Base-by-base conservation (phyloP, 371 early-diverging fungal genomes). In the Mortierella sp. region DNA sequence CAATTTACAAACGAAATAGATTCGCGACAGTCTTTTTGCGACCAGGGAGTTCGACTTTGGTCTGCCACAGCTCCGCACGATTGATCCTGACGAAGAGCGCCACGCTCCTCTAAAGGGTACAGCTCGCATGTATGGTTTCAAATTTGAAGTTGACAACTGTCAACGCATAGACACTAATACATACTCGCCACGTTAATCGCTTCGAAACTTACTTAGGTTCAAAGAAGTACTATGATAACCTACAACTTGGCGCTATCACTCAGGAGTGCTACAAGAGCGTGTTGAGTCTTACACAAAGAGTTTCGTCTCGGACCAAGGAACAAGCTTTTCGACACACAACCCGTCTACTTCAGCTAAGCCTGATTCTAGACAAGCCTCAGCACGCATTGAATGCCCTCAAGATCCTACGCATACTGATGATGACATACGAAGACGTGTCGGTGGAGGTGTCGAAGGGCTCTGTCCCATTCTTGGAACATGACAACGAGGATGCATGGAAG, bases 371-470 rank as follows among this genome's bases (percentile, higher is more conserved):
- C 24, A 83, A 83, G 60, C 84, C 78, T 4, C 38, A n/a, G 54
- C 84, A 77, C 32, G 73, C 71, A 12, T 63, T 78, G 46, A 81
- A 81, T 29, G 48, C 84, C 12, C 60, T 84, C 71, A 78, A 74
- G 4, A 68, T 81, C 12, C 8, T 84, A 74, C 60, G 68, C n/a
- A 76, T 70, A 0, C 75, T 84, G 3, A 78, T 58, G 48, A 54
- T 32, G 18, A 72, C 74, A 0, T 84, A 65, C 49, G 79, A 81
- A 55, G 76, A 75, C 56, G 7, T 81, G 10, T 41, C 80, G 6
- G 54, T 68, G 4, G 76, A 65, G 16, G 29, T 84, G 1, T 75
- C 74, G 14, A 51, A 35, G 27, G 84, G 81, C 1, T 44, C 72
- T 8, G 81, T 84, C 4, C 74, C 81, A 7, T 81, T 84, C 32